phyloP scores from a whole-genome alignment of 345 rosid genomes.

The Dovyalis caffra region DNA sequence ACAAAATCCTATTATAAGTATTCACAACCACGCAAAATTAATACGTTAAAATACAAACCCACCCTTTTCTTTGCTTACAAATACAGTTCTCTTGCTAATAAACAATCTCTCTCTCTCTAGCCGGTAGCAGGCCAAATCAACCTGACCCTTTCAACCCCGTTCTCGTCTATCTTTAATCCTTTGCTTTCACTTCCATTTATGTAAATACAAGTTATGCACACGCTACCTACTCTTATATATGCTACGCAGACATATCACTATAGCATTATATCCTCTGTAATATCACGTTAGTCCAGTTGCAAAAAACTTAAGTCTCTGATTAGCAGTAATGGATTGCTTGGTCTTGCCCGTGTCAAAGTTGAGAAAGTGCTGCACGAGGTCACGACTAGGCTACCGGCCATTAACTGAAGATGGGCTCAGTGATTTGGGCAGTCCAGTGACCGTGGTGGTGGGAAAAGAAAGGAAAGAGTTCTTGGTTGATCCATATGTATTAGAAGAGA shows the following conservation, averaged over 20 bases:
- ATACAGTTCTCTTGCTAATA: neutral
- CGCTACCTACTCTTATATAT: neutral
- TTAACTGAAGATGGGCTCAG: slow-evolving; percentile 26
- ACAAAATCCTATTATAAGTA: neutral
- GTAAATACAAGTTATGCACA: neutral
- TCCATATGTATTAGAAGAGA: slow-evolving; percentile 56
- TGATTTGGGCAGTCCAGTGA: slow-evolving; percentile 33
- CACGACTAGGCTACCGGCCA: slow-evolving; percentile 45
- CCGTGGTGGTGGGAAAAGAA: slow-evolving; percentile 83
- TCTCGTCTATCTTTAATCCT: slow-evolving; percentile 3
- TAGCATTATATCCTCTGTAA: neutral
- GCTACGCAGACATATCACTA: neutral
- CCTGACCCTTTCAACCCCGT: slow-evolving; percentile 18
- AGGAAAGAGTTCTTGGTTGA: slow-evolving; percentile 69
- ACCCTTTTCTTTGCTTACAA: slow-evolving; percentile 24
- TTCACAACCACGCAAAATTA: neutral
- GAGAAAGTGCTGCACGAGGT: slow-evolving; percentile 34
- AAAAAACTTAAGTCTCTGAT: neutral
- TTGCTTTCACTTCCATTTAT: slow-evolving; percentile 15
- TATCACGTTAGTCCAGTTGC: neutral
- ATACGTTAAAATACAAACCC: neutral
- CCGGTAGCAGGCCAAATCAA: slow-evolving; percentile 46
- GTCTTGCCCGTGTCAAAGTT: slow-evolving; percentile 50
- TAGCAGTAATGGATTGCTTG: slow-evolving; percentile 50
- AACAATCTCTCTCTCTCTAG: slow-evolving; percentile 13